Percentiles rank a stretch among this genome's conserved stretches.
Evolutionary conservation across 768 basidiomycete species (phyloP).

Genomic region (Epithele typhae): DNA sequence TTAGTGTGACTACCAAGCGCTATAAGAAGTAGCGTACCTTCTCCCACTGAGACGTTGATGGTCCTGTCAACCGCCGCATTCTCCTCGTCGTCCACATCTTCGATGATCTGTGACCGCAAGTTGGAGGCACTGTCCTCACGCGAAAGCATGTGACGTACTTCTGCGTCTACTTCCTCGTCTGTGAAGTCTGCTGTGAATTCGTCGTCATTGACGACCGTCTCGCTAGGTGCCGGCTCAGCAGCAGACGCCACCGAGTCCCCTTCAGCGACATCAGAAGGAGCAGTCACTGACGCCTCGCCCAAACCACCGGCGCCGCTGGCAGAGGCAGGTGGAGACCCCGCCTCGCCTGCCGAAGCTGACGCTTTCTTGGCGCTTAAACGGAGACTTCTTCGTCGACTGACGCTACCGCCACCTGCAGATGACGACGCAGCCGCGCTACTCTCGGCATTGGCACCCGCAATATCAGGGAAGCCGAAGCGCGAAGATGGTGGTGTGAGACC

Average conservation of each 20-base stretch:
- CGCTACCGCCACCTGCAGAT: conserved; percentile 14
- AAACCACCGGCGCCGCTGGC: not conserved
- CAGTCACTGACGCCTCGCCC: conserved; percentile 1
- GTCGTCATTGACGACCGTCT: conserved; percentile 52
- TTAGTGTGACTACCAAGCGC: not conserved
- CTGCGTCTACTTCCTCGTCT: conserved; percentile 83
- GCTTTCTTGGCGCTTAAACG: conserved; percentile 70
- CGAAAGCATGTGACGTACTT: conserved; percentile 31
- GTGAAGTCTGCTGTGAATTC: conserved; percentile 73
- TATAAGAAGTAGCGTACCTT: conserved; percentile 42
- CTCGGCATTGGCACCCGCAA: conserved; percentile 16
- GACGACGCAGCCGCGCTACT: conserved; percentile 31
- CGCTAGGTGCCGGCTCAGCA: conserved; percentile 45
- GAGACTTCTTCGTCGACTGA: conserved; percentile 73
- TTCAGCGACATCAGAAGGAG: conserved; percentile 12
- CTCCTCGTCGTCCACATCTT: conserved; percentile 81
- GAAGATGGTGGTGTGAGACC: conserved; percentile 56
- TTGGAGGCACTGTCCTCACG: not conserved
- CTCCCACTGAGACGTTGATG: conserved; percentile 75
- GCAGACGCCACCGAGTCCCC: conserved; percentile 22
- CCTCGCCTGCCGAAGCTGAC: conserved; percentile 10
- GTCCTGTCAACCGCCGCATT: conserved; percentile 73
- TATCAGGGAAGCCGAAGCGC: conserved; percentile 14
- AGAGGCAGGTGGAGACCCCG: conserved; percentile 12
- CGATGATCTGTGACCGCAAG: conserved; percentile 56